These are phyloP conservation scores for Penicillium griseofulvum DNA, from an alignment of 2,329 filamentous ascomycete genomes.

Conservation along the genomic window DNA sequence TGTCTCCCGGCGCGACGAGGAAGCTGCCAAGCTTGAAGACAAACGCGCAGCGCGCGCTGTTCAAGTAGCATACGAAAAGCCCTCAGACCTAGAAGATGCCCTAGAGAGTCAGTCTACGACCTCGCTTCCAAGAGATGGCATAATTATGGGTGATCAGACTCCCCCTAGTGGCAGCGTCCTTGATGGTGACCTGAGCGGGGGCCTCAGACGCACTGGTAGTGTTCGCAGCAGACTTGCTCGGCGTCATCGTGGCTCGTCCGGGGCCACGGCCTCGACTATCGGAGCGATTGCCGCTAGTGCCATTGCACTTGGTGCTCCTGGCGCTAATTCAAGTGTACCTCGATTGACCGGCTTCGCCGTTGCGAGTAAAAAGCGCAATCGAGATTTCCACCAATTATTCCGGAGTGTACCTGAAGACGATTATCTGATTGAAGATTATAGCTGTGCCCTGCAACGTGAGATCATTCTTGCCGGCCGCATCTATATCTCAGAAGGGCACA, in stretches of 20 bases:
- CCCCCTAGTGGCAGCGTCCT: conserved; percentile 64
- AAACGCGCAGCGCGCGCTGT: conserved; percentile 59
- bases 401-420: conserved; percentile 97
- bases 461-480: conserved; percentile 90
- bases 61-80: conserved; percentile 57
- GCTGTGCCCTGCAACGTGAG: conserved; percentile 90
- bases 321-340: conserved; percentile 58
- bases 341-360: conserved; percentile 93
- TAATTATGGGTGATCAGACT: conserved; percentile 57
- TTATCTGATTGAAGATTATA: conserved; percentile 97
- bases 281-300: conserved; percentile 71
- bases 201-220: conserved; percentile 64
- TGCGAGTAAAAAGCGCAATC: conserved; percentile 91
- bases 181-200: conserved; percentile 57
- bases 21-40: conserved; percentile 58
- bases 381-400: conserved; percentile 90
- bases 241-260: conserved; percentile 80
- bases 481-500: conserved; percentile 94
- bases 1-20: conserved; percentile 48
- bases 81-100: conserved; percentile 39
- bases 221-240: conserved; percentile 63
- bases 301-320: conserved; percentile 65
- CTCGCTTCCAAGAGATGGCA: conserved; percentile 27
- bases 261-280: conserved; percentile 66
- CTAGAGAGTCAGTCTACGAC: conserved; percentile 31